Evolutionary conservation across 352 stramenopile species (phyloP), one percentile per base, ranked within the genome.

Genomic region (Thraustochytrium sp.): DNA sequence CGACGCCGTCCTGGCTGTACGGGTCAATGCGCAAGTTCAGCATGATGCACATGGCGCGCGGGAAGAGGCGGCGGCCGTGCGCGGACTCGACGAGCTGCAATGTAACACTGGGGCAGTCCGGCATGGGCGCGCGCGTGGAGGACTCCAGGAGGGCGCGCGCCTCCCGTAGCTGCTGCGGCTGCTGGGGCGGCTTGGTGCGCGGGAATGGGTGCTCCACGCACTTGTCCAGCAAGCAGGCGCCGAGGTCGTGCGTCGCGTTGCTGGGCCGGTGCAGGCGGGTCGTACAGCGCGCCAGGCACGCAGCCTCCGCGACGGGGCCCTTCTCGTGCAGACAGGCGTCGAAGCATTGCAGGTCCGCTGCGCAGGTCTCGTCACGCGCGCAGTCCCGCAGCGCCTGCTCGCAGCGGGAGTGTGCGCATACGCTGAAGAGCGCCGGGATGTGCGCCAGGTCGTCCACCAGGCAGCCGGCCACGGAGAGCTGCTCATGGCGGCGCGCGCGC

Each of bases 391-490:
- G 23, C 2, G 31, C 68, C 29, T 8, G 18, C 48, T 29, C 13
- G 51, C 68, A 80, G 53, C 37, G 68, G 3, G 11, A 29, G 31
- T 80, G 29, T 11, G 68, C 31, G 68, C 68, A 80, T 16, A 80
- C 4, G 29, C 59, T 72, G 46, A 72, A 72, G 34, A 29, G 9
- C 9, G 16, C 37, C 13, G 40, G 68, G 23, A 23, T 31, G 42
- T 65, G 46, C 51, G 40, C 44, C 21, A 72, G 31, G 29, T 46
- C 53, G 9, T 80, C 13, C 13, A 80, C 8, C 23, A 61, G 9
- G 76, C 68, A 80, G 51, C 68, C 68, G 5, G 3, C 3, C 13
- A 80, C 68, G n/a, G 44, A 77, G 46, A 62, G 42, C 68, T 80
- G 48, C 26, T 46, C 36, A 3, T 75, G 5, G 13, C 9, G 62